A percentile compares a stretch with the other conserved stretches of the same genome.
Conservation (phyloP, 2,329 filamentous ascomycete species). For the Fusarium robinianum region DNA sequence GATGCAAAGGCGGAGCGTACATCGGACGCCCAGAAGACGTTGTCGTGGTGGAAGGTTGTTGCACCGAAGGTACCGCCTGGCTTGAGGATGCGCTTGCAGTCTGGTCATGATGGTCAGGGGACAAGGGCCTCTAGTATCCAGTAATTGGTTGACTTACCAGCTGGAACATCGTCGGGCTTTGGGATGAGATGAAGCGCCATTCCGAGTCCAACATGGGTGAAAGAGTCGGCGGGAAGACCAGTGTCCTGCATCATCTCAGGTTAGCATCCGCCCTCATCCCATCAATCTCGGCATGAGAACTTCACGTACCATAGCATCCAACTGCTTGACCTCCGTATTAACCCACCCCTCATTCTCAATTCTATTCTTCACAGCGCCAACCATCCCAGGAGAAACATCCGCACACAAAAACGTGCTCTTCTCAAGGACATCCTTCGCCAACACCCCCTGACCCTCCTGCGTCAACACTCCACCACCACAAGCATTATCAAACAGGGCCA, state of each 20-base stretch:
- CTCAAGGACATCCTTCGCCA: slow-evolving; percentile 45
- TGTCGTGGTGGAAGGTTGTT: slow-evolving; percentile 43
- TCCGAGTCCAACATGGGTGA: slow-evolving; percentile 52
- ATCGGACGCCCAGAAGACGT: slow-evolving; percentile 45
- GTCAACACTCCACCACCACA: slow-evolving; percentile 58
- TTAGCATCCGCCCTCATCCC: not conserved
- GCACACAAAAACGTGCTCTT: slow-evolving; percentile 54
- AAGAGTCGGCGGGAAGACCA: slow-evolving; percentile 43
- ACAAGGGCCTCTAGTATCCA: not conserved
- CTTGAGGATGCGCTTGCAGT: slow-evolving; percentile 46
- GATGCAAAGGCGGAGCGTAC: slow-evolving; percentile 45
- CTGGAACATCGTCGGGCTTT: slow-evolving; percentile 41
- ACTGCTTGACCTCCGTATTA: slow-evolving; percentile 47
- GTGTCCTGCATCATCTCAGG: slow-evolving; percentile 41
- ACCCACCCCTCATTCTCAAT: slow-evolving; percentile 50
- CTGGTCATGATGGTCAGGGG: slow-evolving; percentile 20
- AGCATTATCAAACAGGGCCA: slow-evolving; percentile 55
- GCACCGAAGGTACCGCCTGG: slow-evolving; percentile 46
- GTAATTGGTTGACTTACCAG: slow-evolving; percentile 29
- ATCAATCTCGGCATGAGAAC: accelerated
- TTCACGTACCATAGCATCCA: slow-evolving; percentile 52
- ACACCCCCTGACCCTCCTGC: slow-evolving; percentile 46
- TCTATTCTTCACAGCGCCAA: slow-evolving; percentile 47
- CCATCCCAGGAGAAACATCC: slow-evolving; percentile 51
- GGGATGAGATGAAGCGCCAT: slow-evolving; percentile 54